phyloP scores from a whole-genome alignment of 139 green algal species.

The Edaphochlamys debaryana region DNA sequence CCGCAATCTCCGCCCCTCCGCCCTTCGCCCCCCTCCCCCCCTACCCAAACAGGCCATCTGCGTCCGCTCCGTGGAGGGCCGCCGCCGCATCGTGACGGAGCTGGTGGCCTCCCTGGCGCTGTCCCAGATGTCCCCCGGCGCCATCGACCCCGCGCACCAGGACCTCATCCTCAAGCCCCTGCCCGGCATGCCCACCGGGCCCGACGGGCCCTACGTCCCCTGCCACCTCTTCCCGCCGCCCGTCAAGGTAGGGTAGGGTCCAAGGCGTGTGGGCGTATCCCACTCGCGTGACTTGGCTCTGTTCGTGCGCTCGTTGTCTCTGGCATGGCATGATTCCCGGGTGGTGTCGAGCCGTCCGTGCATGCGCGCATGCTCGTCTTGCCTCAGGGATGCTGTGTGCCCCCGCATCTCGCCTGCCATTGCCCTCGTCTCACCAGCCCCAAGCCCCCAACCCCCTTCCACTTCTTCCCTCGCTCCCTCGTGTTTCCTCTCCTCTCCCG shows the following conservation, averaged over 20 bases:
- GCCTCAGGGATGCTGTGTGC: no score
- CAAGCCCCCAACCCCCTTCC: no score
- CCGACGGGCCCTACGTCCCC: neutral
- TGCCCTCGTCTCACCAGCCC: no score
- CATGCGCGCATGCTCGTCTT: no score
- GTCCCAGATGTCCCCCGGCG: neutral
- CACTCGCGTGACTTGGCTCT: no score
- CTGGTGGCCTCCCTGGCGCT: slow-evolving; percentile 63
- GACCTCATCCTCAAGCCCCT: slow-evolving; percentile 15
- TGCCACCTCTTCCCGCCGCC: neutral
- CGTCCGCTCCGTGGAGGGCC: slow-evolving; percentile 83
- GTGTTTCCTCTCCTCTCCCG: neutral
- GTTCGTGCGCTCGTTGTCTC: no score
- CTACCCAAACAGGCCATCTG: slow-evolving; percentile 65
- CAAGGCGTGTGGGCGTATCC: no score
- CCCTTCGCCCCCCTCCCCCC: no score
- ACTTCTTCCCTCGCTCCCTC: neutral
- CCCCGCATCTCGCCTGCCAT: no score
- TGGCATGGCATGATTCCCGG: no score
- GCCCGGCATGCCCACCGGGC: neutral
- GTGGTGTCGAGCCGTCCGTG: no score
- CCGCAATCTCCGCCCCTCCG: neutral
- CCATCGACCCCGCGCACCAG: neutral
- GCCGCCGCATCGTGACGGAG: slow-evolving; percentile 80
- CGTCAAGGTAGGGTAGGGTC: no score